phyloP scores from a whole-genome alignment of 768 basidiomycete genomes.

The Kwoniella sp. region DNA sequence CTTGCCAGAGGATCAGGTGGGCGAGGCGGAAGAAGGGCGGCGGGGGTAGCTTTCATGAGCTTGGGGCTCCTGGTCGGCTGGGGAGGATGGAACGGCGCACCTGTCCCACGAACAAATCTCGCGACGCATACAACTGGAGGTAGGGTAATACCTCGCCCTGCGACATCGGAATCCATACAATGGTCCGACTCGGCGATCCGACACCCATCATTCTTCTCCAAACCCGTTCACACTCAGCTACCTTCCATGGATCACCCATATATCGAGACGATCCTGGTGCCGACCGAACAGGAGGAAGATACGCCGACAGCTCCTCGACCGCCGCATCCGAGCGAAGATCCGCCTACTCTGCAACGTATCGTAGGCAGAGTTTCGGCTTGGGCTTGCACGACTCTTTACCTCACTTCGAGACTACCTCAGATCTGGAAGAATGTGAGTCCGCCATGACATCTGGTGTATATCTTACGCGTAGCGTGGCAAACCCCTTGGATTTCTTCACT shows the following conservation, averaged over 20 bases:
- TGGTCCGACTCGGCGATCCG: neutral
- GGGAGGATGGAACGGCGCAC: conserved; percentile 56
- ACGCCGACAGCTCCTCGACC: conserved; percentile 10
- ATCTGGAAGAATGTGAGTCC: conserved; percentile 96
- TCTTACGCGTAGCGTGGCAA: neutral
- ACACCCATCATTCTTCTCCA: conserved; percentile 15
- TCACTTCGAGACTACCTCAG: conserved; percentile 91
- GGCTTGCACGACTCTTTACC: conserved; percentile 87
- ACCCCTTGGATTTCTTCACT: no score
- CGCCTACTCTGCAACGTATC: conserved; percentile 61
- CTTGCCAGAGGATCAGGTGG: conserved; percentile 40
- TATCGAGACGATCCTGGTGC: neutral
- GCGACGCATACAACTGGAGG: neutral
- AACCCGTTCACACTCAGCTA: neutral
- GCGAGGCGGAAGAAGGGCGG: conserved; percentile 69
- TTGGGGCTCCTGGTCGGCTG: conserved; percentile 74
- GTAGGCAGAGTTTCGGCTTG: conserved; percentile 92
- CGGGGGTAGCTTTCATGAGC: conserved; percentile 79
- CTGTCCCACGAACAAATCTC: neutral
- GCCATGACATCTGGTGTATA: neutral
- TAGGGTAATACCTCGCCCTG: neutral
- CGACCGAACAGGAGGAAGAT: neutral
- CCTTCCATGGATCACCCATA: neutral
- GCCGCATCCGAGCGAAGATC: conserved; percentile 24
- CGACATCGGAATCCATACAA: neutral